Evolutionary conservation across 345 rosid species (phyloP).

Genomic region (Alliaria petiolata): DNA sequence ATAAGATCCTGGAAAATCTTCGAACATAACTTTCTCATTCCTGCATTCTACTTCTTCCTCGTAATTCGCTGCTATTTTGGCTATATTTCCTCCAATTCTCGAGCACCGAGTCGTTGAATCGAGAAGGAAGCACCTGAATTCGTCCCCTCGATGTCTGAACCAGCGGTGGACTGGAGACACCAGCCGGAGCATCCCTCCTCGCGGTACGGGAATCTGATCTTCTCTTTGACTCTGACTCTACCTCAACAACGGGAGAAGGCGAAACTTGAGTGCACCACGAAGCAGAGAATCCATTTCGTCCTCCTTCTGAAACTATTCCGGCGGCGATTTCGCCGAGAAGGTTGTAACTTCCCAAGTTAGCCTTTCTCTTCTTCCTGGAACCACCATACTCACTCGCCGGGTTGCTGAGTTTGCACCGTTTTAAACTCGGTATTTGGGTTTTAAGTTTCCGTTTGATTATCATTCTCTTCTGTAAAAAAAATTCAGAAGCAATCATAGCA

Average conservation of each 20-base stretch:
- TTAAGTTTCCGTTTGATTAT: conserved; percentile 87
- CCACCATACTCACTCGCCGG: conserved; percentile 34
- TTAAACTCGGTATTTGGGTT: conserved; percentile 72
- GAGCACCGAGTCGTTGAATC: conserved; percentile 90
- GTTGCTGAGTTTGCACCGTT: conserved; percentile 60
- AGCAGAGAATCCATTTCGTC: conserved; percentile 46
- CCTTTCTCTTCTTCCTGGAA: conserved; percentile 51
- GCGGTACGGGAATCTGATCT: conserved; percentile 25
- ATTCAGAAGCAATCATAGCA: conserved; percentile 24
- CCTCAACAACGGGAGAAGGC: conserved; percentile 41
- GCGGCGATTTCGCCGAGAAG: conserved; percentile 74
- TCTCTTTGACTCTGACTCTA: conserved; percentile 38
- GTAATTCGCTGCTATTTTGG: conserved; percentile 36
- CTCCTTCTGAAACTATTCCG: conserved; percentile 52
- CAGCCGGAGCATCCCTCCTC: conserved; percentile 35
- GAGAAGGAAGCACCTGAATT: conserved; percentile 90
- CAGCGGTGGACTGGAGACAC: conserved; percentile 72
- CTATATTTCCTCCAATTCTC: conserved; percentile 82
- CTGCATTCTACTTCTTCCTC: conserved; percentile 41
- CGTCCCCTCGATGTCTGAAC: conserved; percentile 90
- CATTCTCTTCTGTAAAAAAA: conserved; percentile 37
- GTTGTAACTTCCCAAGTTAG: conserved; percentile 39
- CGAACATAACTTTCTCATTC: conserved; percentile 43
- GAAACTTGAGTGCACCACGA: conserved; percentile 66
- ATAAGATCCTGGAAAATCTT: conserved; percentile 22